Percentiles rank a stretch among this genome's conserved stretches.
These are phyloP conservation scores for Epichloe sp. DNA, from an alignment of 2,329 filamentous ascomycete species.

Conservation along the genomic window DNA sequence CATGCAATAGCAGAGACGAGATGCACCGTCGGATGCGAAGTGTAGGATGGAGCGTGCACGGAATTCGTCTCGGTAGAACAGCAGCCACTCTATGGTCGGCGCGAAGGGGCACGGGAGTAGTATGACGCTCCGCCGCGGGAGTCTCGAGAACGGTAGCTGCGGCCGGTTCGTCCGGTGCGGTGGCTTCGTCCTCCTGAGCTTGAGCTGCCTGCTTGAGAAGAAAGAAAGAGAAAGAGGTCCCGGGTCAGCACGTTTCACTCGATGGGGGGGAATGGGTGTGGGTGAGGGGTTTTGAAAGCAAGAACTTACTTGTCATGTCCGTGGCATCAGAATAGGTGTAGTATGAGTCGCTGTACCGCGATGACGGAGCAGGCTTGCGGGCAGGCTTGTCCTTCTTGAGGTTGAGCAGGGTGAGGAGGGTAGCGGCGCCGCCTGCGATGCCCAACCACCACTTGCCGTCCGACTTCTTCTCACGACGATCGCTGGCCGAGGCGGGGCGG, in stretches of 20 bases:
- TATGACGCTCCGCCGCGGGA: slow-evolving; percentile 3
- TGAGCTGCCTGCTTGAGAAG: slow-evolving; percentile 8
- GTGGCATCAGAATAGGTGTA: slow-evolving; percentile 36
- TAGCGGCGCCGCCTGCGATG: slow-evolving; percentile 36
- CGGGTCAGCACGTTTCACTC: neutral
- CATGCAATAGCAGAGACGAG: neutral
- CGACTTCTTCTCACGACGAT: slow-evolving; percentile 34
- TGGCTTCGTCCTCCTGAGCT: slow-evolving; percentile 12
- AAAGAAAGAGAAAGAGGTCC: neutral
- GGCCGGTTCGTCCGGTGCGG: slow-evolving; percentile 4
- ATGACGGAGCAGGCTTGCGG: slow-evolving; percentile 20
- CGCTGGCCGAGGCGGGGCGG: slow-evolving; percentile 22
- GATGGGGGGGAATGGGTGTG: neutral
- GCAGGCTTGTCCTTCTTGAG: slow-evolving; percentile 34
- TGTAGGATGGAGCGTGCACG: neutral
- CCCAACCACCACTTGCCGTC: slow-evolving; percentile 39
- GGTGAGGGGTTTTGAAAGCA: neutral
- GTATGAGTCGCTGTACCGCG: slow-evolving; percentile 39
- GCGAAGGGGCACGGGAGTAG: slow-evolving; percentile 3
- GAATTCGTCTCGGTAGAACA: neutral
- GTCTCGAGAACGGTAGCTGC: slow-evolving; percentile 4
- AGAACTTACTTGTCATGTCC: slow-evolving; percentile 34
- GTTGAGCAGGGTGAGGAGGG: slow-evolving; percentile 40
- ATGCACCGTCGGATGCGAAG: neutral
- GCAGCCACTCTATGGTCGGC: slow-evolving; percentile 2